phyloP scores from a whole-genome alignment of 176 grass and related monocot genomes.

The Cenchrus purpureus region DNA sequence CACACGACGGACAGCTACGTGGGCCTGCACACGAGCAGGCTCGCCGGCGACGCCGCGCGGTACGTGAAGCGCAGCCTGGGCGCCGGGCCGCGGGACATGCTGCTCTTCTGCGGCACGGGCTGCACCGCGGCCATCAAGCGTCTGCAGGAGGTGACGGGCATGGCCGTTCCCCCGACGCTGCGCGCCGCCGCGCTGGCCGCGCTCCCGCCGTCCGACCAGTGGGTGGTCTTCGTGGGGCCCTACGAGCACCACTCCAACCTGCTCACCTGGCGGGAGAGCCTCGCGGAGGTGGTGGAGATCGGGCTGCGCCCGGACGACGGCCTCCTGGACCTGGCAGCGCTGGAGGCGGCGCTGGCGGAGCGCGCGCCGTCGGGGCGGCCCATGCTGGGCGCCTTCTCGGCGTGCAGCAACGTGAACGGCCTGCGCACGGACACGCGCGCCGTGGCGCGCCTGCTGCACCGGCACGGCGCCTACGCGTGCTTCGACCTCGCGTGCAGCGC shows the following conservation, averaged over 20 bases:
- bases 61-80: slow-evolving; percentile 67
- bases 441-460: slow-evolving; percentile 55
- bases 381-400: slow-evolving; percentile 75
- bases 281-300: slow-evolving; percentile 68
- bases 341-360: slow-evolving; percentile 42
- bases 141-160: slow-evolving; percentile 31
- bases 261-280: slow-evolving; percentile 75
- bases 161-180: slow-evolving; percentile 5
- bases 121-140: slow-evolving; percentile 34
- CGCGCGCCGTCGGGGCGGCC: slow-evolving; percentile 31
- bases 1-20: slow-evolving; percentile 85
- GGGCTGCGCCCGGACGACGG: slow-evolving; percentile 39
- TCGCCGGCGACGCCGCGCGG: slow-evolving; percentile 44
- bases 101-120: slow-evolving; percentile 35
- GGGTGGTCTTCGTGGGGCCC: slow-evolving; percentile 74
- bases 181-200: slow-evolving; percentile 17
- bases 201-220: slow-evolving; percentile 53
- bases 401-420: slow-evolving; percentile 82
- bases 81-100: slow-evolving; percentile 1
- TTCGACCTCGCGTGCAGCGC: slow-evolving; percentile 86
- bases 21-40: slow-evolving; percentile 55
- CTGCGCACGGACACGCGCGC: slow-evolving; percentile 61
- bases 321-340: slow-evolving; percentile 46
- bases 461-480: slow-evolving; percentile 71
- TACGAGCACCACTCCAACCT: slow-evolving; percentile 93